Percentiles rank a stretch among this genome's conserved stretches.
Evolutionary conservation across 1,284 basidiomycete species (phyloP).

Genomic region (Caloboletus firmus): DNA sequence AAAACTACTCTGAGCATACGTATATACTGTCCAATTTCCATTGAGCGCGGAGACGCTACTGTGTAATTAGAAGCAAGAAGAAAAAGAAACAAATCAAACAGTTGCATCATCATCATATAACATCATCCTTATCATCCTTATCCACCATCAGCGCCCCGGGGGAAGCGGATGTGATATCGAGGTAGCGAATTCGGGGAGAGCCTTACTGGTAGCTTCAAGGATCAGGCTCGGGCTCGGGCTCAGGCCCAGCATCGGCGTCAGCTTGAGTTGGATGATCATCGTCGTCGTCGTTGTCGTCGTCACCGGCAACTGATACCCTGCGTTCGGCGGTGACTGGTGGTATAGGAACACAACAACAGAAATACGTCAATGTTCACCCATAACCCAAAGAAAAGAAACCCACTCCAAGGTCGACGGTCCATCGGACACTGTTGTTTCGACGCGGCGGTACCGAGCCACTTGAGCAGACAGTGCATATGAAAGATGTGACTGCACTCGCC

Average conservation of each 20-base stretch:
- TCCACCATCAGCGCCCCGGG: neutral
- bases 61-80: neutral
- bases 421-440: slow-evolving; percentile 94
- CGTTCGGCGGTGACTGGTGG: slow-evolving; percentile 32
- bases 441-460: slow-evolving; percentile 86
- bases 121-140: no score
- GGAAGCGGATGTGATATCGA: no score
- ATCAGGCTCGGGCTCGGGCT: neutral
- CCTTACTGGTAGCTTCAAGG: neutral
- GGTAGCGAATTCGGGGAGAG: no score
- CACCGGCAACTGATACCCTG: slow-evolving; percentile 11
- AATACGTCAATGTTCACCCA: neutral
- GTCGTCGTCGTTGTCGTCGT: neutral
- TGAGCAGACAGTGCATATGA: slow-evolving; percentile 93
- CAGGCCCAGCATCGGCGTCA: neutral
- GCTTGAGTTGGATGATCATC: neutral
- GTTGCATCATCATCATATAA: no score
- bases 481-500: slow-evolving; percentile 94
- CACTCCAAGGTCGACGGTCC: slow-evolving; percentile 90
- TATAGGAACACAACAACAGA: neutral
- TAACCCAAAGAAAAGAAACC: slow-evolving; percentile 33
- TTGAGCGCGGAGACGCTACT: neutral
- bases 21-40: slow-evolving; percentile 11
- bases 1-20: slow-evolving; percentile 6
- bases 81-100: neutral